phyloP scores from a whole-genome alignment of 768 basidiomycete species.

The Boletus coccyginus region DNA sequence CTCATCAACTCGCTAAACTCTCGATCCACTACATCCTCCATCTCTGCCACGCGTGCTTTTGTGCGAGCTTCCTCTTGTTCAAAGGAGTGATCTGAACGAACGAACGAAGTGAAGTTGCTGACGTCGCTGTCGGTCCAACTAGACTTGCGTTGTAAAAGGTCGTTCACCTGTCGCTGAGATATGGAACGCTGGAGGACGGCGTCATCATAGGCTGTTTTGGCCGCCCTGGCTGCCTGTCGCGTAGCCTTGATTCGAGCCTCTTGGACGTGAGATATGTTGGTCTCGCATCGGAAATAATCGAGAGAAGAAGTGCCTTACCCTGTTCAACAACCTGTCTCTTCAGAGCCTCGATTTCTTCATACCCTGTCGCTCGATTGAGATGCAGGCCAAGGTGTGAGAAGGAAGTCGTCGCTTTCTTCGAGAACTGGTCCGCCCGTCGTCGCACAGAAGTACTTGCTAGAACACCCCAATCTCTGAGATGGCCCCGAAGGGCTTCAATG shows the following conservation, averaged over 20 bases:
- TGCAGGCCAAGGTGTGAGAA: constrained; percentile 75
- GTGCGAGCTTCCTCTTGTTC: constrained; percentile 76
- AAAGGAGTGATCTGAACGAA: constrained; percentile 84
- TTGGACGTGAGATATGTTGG: constrained; percentile 31
- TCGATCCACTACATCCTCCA: constrained; percentile 79
- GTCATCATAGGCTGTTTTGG: constrained; percentile 73
- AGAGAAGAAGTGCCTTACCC: constrained; percentile 50
- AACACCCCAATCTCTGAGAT: constrained; percentile 46
- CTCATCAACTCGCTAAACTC: constrained; percentile 89
- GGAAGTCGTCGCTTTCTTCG: constrained; percentile 50
- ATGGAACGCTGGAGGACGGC: constrained; percentile 79
- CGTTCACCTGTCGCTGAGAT: constrained; percentile 94
- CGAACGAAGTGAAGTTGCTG: constrained; percentile 80
- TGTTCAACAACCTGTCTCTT: constrained; percentile 75
- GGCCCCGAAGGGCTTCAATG: constrained; percentile 36
- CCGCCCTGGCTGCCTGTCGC: constrained; percentile 62
- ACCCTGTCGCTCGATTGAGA: constrained; percentile 88
- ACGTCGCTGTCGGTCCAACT: constrained; percentile 92
- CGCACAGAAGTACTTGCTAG: constrained; percentile 37
- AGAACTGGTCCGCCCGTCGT: constrained; percentile 55
- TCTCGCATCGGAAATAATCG: constrained; percentile 1
- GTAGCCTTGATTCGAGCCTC: constrained; percentile 71
- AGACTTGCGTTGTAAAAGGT: constrained; percentile 90
- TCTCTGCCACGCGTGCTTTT: constrained; percentile 61
- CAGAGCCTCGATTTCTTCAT: constrained; percentile 82